Base-by-base conservation (phyloP, 2,329 filamentous ascomycete genomes). In the Elsinoe arachidis region DNA sequence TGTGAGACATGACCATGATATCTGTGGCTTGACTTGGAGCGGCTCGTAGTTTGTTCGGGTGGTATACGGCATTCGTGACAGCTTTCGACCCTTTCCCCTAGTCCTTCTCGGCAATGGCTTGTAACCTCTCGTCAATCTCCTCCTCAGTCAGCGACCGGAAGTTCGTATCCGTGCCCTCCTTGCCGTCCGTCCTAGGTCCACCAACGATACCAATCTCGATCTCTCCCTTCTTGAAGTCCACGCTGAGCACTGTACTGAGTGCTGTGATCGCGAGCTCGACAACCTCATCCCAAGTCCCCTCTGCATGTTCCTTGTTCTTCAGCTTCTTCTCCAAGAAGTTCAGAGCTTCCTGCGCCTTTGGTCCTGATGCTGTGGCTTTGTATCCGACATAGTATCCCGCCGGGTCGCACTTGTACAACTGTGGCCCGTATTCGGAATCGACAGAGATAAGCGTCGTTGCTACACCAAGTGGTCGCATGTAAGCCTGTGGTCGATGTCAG, bases 291-390 rank as follows among this genome's bases (percentile, higher is more conserved):
- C 93, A 99, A 69, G 78, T 85, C 61, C 93, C 93, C 58, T 93
- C 87, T 35, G 92, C 93, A 67, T 82, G 80, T 69, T 97, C 91
- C 84, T 96, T 96, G 85, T 96, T 96, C 80, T 96, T 96, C 74
- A 99, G 84, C 82, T 97, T 97, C 86, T 97, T 97, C 83, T 99
- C 93, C 59, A 99, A 80, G 73, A 95, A 90, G 76, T 99, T 99
- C 71, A 97, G 83, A 62, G 93, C 93, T 80, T 99, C 93, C 74
- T 99, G 93, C 74, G 96, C 92, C 79, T 99, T 99, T 56, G 93
- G 93, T 5, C 93, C 93, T 6, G 93, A 95, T 55, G 93, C 90
- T 47, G 93, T 97, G 64, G 90, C 93, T 79, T 97, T 97, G 85
- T 97, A 99, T 64, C 93, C 93, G 58, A 92, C 90, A 72, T 93